Conservation (phyloP, 768 basidiomycete genomes). For the Macrolepiota albuminosa region DNA sequence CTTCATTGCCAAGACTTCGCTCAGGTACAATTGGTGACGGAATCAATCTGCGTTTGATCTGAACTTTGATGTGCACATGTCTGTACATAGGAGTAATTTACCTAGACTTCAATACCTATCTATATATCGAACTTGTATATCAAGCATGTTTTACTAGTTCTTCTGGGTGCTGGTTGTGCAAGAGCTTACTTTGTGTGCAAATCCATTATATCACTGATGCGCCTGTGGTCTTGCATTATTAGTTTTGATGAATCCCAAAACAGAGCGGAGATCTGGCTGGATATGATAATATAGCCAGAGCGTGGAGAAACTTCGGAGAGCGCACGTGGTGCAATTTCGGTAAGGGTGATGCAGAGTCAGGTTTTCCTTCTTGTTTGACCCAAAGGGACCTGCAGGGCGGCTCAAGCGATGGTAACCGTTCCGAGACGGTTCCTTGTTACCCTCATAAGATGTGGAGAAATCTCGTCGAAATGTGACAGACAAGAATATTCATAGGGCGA, state of each 20-base stretch:
- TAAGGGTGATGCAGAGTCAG: constrained; percentile 1
- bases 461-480: constrained; percentile 24
- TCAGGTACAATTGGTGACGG: neutral
- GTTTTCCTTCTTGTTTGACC: neutral
- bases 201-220: neutral
- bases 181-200: neutral
- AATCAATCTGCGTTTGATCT: neutral
- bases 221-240: neutral
- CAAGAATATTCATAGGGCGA: neutral
- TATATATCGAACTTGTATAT: neutral
- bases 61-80: neutral
- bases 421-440: neutral
- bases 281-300: neutral
- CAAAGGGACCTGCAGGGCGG: neutral
- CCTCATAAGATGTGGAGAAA: constrained; percentile 21
- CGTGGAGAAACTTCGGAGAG: constrained; percentile 15
- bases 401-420: neutral
- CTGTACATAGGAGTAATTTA: neutral
- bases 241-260: neutral
- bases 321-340: constrained; percentile 11
- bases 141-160: neutral
- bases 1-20: neutral
- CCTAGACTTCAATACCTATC: neutral
- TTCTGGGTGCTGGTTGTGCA: neutral
- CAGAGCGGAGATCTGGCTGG: neutral